These are phyloP conservation scores for Parathielavia hyrcaniae DNA, from an alignment of 495 filamentous ascomycete species.

Conservation along the genomic window DNA sequence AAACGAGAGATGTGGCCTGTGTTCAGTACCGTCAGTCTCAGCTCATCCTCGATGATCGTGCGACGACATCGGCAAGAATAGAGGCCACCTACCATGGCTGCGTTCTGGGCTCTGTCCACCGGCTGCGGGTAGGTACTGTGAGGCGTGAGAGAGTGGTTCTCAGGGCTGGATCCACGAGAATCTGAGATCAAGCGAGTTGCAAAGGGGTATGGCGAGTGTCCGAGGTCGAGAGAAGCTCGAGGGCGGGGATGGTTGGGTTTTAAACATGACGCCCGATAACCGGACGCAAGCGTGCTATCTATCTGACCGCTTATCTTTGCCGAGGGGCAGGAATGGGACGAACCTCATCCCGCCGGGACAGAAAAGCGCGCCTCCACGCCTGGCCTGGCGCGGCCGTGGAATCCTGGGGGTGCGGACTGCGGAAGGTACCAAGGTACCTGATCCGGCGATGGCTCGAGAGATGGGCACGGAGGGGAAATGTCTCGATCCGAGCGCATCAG, in stretches of 20 bases:
- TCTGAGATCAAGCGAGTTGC: background rate
- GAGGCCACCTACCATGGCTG: constrained; percentile 15
- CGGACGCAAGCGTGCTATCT: background rate
- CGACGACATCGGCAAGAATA: background rate
- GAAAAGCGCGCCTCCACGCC: constrained; percentile 2
- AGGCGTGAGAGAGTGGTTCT: background rate
- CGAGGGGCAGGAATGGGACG: background rate
- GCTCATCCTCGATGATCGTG: background rate
- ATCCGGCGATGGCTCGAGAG: background rate
- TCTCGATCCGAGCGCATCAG: background rate
- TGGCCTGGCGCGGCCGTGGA: background rate
- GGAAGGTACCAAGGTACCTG: background rate
- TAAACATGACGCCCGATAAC: constrained; percentile 11
- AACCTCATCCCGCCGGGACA: background rate
- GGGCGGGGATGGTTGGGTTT: constrained; percentile 11
- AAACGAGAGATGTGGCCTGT: constrained; percentile 16
- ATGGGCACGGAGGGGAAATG: no score
- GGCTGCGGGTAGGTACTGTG: background rate
- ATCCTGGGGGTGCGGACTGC: background rate
- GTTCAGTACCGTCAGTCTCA: background rate
- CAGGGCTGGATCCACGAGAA: background rate
- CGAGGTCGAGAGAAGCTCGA: background rate
- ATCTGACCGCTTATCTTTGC: constrained; percentile 5
- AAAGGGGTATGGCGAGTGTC: background rate
- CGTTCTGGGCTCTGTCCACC: background rate